phyloP scores from a whole-genome alignment of 148 eudicot species.

The Agrostemma githago region DNA sequence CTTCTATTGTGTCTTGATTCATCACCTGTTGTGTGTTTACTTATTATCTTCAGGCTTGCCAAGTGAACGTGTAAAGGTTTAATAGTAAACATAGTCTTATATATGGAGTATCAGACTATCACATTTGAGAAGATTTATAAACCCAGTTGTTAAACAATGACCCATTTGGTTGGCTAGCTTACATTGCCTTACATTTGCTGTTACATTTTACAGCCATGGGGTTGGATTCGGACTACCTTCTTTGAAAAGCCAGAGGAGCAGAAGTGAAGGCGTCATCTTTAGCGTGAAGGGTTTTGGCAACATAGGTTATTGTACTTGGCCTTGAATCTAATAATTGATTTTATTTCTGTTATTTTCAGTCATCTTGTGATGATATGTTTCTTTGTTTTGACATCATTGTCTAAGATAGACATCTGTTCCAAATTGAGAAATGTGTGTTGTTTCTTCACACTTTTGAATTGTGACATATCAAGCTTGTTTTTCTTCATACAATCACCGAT shows the following conservation, averaged over 20 bases:
- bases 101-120: neutral
- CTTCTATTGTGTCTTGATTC: too few species aligned
- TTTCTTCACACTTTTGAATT: neutral
- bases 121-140: neutral
- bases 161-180: neutral
- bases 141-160: neutral
- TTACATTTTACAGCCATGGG: constrained; percentile 37
- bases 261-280: constrained; percentile 6
- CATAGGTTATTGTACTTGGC: constrained; percentile 10
- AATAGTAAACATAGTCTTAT: neutral
- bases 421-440: neutral
- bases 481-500: neutral
- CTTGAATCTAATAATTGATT: constrained; percentile 31
- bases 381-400: constrained; percentile 20
- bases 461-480: neutral
- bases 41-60: too few species aligned
- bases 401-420: constrained; percentile 2
- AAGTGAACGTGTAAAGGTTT: too few species aligned
- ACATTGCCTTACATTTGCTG: constrained; percentile 1
- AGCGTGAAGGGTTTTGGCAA: neutral
- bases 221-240: constrained; percentile 43
- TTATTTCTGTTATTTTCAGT: constrained; percentile 23
- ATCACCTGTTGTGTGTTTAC: too few species aligned
- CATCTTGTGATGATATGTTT: constrained; percentile 23
- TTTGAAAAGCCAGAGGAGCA: constrained; percentile 39